Percentiles rank a stretch among this genome's conserved stretches.
phyloP scores from a whole-genome alignment of 1,139 yeast genomes.

The Casaregolazyma lundiana region DNA sequence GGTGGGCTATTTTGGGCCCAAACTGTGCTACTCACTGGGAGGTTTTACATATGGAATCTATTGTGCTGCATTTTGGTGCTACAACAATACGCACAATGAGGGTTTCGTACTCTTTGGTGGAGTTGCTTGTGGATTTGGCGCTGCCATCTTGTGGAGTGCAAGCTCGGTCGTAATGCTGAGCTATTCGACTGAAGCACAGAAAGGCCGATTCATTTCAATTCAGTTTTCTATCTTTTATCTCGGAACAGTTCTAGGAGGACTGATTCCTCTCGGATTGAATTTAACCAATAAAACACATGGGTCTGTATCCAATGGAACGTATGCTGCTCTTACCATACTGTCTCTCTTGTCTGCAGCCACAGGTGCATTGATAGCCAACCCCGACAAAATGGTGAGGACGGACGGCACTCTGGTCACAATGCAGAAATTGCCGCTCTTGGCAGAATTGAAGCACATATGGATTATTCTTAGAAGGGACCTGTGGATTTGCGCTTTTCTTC shows the following conservation, averaged over 20 bases:
- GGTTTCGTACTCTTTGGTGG: slow-evolving; percentile 56
- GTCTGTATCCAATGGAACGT: slow-evolving; percentile 20
- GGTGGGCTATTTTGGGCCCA: slow-evolving; percentile 44
- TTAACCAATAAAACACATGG: slow-evolving; percentile 26
- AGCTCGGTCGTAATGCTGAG: slow-evolving; percentile 52
- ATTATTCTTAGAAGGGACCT: slow-evolving; percentile 42
- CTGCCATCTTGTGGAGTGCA: slow-evolving; percentile 54
- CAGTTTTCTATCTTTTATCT: slow-evolving; percentile 37
- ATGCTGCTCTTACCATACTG: slow-evolving; percentile 20
- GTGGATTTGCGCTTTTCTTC: slow-evolving; percentile 42
- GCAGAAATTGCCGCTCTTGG: slow-evolving; percentile 40
- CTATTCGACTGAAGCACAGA: slow-evolving; percentile 47
- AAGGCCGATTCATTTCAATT: slow-evolving; percentile 46
- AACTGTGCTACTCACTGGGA: slow-evolving; percentile 40
- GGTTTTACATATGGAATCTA: slow-evolving; percentile 51
- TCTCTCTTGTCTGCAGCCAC: slow-evolving; percentile 17
- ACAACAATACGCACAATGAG: slow-evolving; percentile 42
- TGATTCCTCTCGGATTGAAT: slow-evolving; percentile 20
- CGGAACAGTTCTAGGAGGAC: slow-evolving; percentile 40
- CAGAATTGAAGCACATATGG: slow-evolving; percentile 40
- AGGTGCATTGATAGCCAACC: slow-evolving; percentile 39
- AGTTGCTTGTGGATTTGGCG: slow-evolving; percentile 53
- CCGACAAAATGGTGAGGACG: slow-evolving; percentile 44
- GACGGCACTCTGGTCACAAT: slow-evolving; percentile 45
- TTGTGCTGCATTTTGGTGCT: slow-evolving; percentile 46